phyloP scores from a whole-genome alignment of 805 yeast genomes.

The Cyberlindnera lachancei region DNA sequence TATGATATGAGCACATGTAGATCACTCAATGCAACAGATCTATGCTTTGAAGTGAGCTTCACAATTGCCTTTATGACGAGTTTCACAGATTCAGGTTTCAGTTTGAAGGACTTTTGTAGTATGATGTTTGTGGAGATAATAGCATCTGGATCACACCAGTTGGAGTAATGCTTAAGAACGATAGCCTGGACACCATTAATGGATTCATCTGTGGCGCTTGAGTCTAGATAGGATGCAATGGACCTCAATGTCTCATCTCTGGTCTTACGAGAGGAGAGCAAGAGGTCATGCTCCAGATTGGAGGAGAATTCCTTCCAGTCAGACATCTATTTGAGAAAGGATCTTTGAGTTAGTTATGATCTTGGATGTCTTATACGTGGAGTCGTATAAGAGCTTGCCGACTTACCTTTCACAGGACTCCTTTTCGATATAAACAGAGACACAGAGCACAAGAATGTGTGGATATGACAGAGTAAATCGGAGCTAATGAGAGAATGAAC shows the following conservation, averaged over 20 bases:
- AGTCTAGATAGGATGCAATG: conserved; percentile 2
- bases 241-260: conserved; percentile 18
- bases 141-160: conserved; percentile 9
- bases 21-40: conserved; percentile 47
- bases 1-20: conserved; percentile 52
- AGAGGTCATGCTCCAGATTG: conserved; percentile 15
- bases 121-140: conserved; percentile 6
- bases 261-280: conserved; percentile 14
- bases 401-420: too few species aligned
- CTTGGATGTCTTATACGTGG: too few species aligned
- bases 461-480: too few species aligned
- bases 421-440: too few species aligned
- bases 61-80: conserved; percentile 20
- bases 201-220: conserved; percentile 7
- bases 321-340: too few species aligned
- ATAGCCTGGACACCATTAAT: conserved; percentile 13
- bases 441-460: too few species aligned
- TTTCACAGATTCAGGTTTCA: conserved; percentile 8
- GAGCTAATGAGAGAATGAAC: too few species aligned
- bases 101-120: conserved; percentile 5
- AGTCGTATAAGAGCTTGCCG: too few species aligned
- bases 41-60: conserved; percentile 23
- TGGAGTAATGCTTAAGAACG: conserved; percentile 12
- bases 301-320: conserved; percentile 18
- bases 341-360: too few species aligned